These are phyloP conservation scores for Orobanche coerulescens DNA, from an alignment of 257 asterid genomes.

Conservation along the genomic window DNA sequence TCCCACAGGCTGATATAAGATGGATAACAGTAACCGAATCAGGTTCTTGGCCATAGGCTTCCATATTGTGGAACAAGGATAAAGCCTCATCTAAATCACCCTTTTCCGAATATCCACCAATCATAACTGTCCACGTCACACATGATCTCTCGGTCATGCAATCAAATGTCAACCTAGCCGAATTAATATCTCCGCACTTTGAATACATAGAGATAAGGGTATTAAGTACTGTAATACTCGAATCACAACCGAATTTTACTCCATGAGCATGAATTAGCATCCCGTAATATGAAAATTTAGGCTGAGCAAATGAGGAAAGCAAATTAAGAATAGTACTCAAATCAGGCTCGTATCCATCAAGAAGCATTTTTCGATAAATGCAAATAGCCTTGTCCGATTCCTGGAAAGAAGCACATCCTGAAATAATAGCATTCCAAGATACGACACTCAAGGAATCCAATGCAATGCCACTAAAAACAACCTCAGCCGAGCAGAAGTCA, in stretches of 20 bases:
- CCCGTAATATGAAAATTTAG: constrained; percentile 31
- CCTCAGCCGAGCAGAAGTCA: constrained; percentile 32
- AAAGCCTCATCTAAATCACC: constrained; percentile 49
- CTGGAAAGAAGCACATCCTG: constrained; percentile 42
- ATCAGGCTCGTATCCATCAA: constrained; percentile 42
- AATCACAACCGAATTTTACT: constrained; percentile 38
- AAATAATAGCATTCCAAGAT: constrained; percentile 66
- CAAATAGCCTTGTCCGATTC: constrained; percentile 36
- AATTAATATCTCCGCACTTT: constrained; percentile 44
- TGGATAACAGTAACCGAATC: constrained; percentile 50
- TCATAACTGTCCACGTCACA: constrained; percentile 69
- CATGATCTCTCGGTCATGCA: constrained; percentile 37
- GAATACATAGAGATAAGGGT: constrained; percentile 59
- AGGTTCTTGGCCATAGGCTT: constrained; percentile 47
- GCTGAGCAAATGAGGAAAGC: constrained; percentile 45
- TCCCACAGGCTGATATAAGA: constrained; percentile 60
- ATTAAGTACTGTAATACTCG: constrained; percentile 38
- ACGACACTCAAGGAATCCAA: constrained; percentile 31
- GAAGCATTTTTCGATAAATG: constrained; percentile 40
- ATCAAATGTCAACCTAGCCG: constrained; percentile 44
- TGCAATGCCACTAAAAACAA: constrained; percentile 32
- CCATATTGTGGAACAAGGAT: constrained; percentile 46
- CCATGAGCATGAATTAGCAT: constrained; percentile 42
- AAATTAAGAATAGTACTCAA: constrained; percentile 53
- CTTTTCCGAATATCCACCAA: constrained; percentile 48